Evolutionary conservation across 2,329 filamentous ascomycete species (phyloP).

Genomic region (Gliomastix tumulicola): DNA sequence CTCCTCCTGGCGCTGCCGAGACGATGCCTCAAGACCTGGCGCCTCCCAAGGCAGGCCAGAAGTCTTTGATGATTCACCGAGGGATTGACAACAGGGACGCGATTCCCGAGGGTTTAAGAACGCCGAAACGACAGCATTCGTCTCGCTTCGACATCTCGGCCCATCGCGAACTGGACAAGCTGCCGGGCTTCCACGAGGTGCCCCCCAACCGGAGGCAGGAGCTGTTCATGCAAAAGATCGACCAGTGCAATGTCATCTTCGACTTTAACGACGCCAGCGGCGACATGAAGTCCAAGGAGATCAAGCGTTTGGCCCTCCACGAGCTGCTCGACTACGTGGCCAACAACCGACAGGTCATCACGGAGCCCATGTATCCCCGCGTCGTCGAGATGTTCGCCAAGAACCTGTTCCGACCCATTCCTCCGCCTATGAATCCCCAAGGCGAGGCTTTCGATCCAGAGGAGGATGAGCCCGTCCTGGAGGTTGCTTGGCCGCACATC

Average conservation of each 20-base stretch:
- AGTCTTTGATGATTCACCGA: constrained; percentile 74
- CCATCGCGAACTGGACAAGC: constrained; percentile 91
- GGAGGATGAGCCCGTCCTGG: constrained; percentile 94
- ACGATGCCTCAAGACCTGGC: constrained; percentile 97
- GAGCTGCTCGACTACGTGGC: constrained; percentile 97
- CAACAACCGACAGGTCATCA: constrained; percentile 97
- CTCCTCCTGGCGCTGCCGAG: constrained; percentile 87
- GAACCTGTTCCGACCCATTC: constrained; percentile 95
- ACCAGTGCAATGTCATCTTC: constrained; percentile 99
- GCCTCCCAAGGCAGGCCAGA: constrained; percentile 84
- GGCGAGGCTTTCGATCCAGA: constrained; percentile 98
- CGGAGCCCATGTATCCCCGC: constrained; percentile 96
- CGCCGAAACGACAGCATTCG: constrained; percentile 93
- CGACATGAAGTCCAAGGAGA: constrained; percentile 99
- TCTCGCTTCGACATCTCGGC: constrained; percentile 97
- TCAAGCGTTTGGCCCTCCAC: constrained; percentile 92
- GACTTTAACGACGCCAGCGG: constrained; percentile 98
- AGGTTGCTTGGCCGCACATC: constrained; percentile 98
- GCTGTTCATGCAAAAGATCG: constrained; percentile 99
- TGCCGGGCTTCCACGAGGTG: constrained; percentile 96
- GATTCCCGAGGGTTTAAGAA: constrained; percentile 88
- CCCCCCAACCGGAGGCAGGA: constrained; percentile 91
- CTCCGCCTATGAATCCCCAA: constrained; percentile 94
- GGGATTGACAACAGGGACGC: constrained; percentile 81
- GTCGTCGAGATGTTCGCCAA: constrained; percentile 99